Percentiles rank a stretch among this genome's conserved stretches.
phyloP scores from a whole-genome alignment of 1,139 yeast genomes.

The Saccharomyces hybrid region DNA sequence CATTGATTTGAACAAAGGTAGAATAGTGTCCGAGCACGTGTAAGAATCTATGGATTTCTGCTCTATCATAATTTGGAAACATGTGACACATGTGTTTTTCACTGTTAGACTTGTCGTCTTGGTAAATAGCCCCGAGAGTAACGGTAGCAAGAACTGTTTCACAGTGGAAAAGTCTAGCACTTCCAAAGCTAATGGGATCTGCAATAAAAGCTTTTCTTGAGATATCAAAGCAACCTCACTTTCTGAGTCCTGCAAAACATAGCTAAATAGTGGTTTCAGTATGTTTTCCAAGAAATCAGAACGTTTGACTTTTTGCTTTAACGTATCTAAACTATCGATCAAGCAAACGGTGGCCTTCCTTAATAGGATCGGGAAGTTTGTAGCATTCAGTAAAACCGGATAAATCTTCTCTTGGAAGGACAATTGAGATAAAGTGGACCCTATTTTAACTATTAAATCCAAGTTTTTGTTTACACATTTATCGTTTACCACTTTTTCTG shows the following conservation, averaged over 20 bases:
- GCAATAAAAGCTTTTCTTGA: conserved; percentile 51
- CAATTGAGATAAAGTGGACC: conserved; percentile 60
- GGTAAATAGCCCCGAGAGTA: conserved; percentile 62
- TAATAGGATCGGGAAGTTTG: conserved; percentile 35
- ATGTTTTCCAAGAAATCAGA: conserved; percentile 37
- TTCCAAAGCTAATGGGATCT: conserved; percentile 39
- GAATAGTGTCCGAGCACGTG: conserved; percentile 63
- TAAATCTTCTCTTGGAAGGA: conserved; percentile 69
- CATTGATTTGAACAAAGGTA: conserved; percentile 67
- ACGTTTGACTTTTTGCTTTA: conserved; percentile 45
- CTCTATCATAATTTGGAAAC: conserved; percentile 54
- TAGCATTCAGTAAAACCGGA: conserved; percentile 35
- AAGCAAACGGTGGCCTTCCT: conserved; percentile 47
- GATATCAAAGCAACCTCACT: conserved; percentile 32
- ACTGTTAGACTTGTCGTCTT: conserved; percentile 78
- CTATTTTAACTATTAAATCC: conserved; percentile 55
- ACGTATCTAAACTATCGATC: conserved; percentile 47
- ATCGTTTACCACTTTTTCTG: conserved; percentile 33
- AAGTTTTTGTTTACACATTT: conserved; percentile 49
- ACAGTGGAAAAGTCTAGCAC: conserved; percentile 64
- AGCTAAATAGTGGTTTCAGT: conserved; percentile 28
- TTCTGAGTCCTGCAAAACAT: conserved; percentile 19
- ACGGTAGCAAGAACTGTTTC: conserved; percentile 67
- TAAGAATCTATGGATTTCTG: conserved; percentile 60
- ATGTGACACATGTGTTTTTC: conserved; percentile 59